Evolutionary conservation across 2,329 filamentous ascomycete species (phyloP).

Genomic region (Alternaria hordeiaustralica): DNA sequence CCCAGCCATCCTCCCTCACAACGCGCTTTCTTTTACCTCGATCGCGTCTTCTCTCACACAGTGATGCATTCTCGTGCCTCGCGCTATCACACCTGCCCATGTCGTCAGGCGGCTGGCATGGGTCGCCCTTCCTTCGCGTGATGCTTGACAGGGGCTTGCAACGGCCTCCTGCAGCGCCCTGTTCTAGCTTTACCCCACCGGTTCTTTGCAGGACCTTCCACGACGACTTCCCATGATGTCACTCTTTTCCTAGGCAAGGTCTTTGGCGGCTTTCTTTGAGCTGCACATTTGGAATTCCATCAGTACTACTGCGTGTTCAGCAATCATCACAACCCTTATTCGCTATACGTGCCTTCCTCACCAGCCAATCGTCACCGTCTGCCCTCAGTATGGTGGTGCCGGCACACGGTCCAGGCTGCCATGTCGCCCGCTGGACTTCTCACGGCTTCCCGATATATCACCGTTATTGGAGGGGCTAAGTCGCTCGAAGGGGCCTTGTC

Average conservation of each 20-base stretch:
- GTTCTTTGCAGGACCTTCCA: background rate
- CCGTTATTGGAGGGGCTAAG: conserved; percentile 10
- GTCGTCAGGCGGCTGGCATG: background rate
- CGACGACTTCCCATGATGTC: background rate
- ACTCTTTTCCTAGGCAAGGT: background rate
- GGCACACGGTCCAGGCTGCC: background rate
- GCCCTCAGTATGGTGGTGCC: background rate
- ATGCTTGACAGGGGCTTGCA: background rate
- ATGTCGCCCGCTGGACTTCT: background rate
- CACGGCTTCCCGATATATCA: conserved; percentile 1
- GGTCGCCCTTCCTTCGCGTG: background rate
- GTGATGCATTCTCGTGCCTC: background rate
- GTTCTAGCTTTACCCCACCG: background rate
- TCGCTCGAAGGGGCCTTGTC: background rate
- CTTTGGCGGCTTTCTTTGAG: background rate
- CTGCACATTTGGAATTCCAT: background rate
- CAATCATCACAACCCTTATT: background rate
- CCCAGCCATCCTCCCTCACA: background rate
- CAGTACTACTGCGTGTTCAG: background rate
- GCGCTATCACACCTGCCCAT: background rate
- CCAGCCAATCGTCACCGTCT: background rate
- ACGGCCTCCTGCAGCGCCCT: conserved; percentile 1
- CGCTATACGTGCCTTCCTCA: background rate
- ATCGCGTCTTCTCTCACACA: background rate
- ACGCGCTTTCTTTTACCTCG: background rate